Conservation (phyloP, 176 grass and related monocot species). For the Chrysopogon serrulatus region DNA sequence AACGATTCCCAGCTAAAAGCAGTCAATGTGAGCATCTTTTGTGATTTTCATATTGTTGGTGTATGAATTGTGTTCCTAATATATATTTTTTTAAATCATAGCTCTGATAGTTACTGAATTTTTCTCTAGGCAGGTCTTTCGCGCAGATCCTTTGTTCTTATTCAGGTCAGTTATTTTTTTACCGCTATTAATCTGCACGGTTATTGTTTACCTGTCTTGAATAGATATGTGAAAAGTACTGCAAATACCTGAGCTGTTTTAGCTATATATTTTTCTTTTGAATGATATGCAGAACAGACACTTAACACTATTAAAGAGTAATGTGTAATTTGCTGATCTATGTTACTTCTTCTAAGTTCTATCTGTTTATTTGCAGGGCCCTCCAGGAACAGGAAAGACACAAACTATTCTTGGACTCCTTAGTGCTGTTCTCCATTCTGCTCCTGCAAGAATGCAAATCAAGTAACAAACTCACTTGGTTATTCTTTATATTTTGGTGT, state of each 20-base stretch:
- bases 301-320: neutral
- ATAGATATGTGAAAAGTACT: neutral
- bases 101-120: conserved; percentile 22
- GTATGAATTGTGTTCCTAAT: neutral
- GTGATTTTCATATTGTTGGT: neutral
- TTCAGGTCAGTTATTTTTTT: conserved; percentile 60
- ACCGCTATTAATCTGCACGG: conserved; percentile 13
- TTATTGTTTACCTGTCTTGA: conserved; percentile 4
- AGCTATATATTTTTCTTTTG: neutral
- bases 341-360: neutral
- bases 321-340: neutral
- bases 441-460: conserved; percentile 77
- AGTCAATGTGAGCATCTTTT: conserved; percentile 66
- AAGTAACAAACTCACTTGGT: conserved; percentile 49
- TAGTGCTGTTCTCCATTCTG: conserved; percentile 95
- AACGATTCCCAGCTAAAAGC: conserved; percentile 90
- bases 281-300: conserved; percentile 13
- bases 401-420: conserved; percentile 99
- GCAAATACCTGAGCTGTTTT: neutral
- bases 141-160: conserved; percentile 92
- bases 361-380: conserved; percentile 61
- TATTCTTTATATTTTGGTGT: conserved; percentile 12
- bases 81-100: neutral
- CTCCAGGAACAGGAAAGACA: conserved; percentile 97
- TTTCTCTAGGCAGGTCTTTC: conserved; percentile 89